These are phyloP conservation scores for Geotrichum cucujoidarum DNA, from an alignment of 1,139 yeast genomes.

Conservation along the genomic window DNA sequence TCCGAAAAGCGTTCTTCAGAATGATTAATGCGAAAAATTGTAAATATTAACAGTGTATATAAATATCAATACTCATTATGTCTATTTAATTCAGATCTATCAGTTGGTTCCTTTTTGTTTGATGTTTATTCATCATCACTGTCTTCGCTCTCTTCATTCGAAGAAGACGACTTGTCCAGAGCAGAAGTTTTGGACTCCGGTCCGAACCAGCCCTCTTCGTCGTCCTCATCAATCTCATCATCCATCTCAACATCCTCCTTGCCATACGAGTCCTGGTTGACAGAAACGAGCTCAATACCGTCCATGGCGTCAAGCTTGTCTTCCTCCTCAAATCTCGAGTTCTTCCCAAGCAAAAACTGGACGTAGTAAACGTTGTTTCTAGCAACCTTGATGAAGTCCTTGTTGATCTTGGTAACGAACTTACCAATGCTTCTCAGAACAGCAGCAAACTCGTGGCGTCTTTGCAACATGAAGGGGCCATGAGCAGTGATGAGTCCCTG, in stretches of 20 bases:
- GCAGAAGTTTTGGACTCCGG: conserved; percentile 34
- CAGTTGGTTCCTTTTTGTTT: not conserved
- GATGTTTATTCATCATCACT: conserved; percentile 23
- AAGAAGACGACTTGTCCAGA: conserved; percentile 13
- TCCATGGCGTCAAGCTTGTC: conserved; percentile 13
- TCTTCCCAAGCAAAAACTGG: conserved; percentile 34
- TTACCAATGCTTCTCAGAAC: conserved; percentile 69
- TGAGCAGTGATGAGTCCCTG: conserved; percentile 61
- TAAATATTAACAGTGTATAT: not conserved
- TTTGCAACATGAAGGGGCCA: conserved; percentile 64
- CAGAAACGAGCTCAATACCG: conserved; percentile 14
- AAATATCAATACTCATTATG: not conserved
- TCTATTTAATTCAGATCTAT: not conserved
- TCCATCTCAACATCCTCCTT: conserved; percentile 23
- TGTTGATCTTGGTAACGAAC: conserved; percentile 67
- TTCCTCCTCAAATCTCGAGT: conserved; percentile 11
- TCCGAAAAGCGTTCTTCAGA: too few species aligned
- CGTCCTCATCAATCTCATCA: conserved; percentile 23
- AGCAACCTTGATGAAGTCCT: conserved; percentile 59
- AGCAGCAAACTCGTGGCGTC: conserved; percentile 61
- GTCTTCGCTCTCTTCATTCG: conserved; percentile 23
- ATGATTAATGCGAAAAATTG: too few species aligned
- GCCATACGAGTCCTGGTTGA: conserved; percentile 22
- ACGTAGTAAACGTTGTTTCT: conserved; percentile 55
- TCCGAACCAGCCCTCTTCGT: conserved; percentile 45